A percentile compares a stretch with the other conserved stretches of the same genome.
Conservation (phyloP, 108 stramenopile species). For the Cyclostephanos tholiformis region DNA sequence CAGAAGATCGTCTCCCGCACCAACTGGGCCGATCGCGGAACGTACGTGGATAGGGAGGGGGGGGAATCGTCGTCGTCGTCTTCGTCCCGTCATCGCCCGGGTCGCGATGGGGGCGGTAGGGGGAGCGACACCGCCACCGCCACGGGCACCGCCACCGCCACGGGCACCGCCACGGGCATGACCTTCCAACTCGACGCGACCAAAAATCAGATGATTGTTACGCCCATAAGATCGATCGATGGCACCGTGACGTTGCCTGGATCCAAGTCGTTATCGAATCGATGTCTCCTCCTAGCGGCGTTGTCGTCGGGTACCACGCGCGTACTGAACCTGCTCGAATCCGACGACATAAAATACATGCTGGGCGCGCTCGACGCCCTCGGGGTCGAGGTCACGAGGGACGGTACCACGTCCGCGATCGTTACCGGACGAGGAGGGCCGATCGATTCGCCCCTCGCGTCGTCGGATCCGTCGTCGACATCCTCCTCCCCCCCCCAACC, state of each 20-base stretch:
- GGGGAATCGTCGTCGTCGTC: no score
- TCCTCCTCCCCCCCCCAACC: neutral
- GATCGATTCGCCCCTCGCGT: constrained; percentile 65
- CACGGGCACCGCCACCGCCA: constrained; percentile 19
- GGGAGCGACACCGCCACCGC: constrained; percentile 55
- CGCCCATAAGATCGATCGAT: constrained; percentile 75
- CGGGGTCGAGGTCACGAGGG: constrained; percentile 74
- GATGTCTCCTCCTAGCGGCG: constrained; percentile 81
- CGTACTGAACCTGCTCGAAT: constrained; percentile 90
- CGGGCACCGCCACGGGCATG: constrained; percentile 19
- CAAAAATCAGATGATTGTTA: constrained; percentile 67
- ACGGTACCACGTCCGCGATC: constrained; percentile 68
- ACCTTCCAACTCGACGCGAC: constrained; percentile 36
- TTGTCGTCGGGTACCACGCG: constrained; percentile 70
- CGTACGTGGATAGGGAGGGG: constrained; percentile 43
- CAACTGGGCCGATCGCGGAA: constrained; percentile 62
- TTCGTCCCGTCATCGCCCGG: no score
- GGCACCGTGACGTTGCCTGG: constrained; percentile 94
- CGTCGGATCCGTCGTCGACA: no score
- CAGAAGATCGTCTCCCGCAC: constrained; percentile 58
- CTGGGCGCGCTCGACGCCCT: constrained; percentile 87
- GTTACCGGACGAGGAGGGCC: constrained; percentile 86
- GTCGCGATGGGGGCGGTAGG: no score
- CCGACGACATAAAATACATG: constrained; percentile 98
- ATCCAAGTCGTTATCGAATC: constrained; percentile 93